phyloP scores from a whole-genome alignment of 2,329 filamentous ascomycete species.

The Curvularia spicifera region DNA sequence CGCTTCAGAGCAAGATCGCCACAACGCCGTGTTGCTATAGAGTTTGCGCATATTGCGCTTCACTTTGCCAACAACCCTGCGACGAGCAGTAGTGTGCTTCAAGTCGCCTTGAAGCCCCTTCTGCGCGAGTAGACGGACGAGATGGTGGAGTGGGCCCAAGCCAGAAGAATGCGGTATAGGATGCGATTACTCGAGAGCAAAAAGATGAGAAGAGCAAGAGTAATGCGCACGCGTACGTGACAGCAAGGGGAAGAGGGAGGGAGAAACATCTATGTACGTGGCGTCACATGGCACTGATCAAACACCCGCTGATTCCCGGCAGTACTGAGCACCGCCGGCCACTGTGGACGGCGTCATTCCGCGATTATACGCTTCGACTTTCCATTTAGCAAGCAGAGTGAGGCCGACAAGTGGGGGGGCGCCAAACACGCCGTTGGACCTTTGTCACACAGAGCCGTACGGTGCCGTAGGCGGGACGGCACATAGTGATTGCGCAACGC shows the following conservation, averaged over 20 bases:
- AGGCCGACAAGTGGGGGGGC: conserved; percentile 1
- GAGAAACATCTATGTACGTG: background rate
- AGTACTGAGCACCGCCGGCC: background rate
- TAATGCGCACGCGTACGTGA: background rate
- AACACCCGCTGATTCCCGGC: background rate
- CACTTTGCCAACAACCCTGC: background rate
- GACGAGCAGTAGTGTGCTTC: background rate
- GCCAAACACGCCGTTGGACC: conserved; percentile 13
- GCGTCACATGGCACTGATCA: conserved; percentile 2
- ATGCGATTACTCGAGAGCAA: background rate
- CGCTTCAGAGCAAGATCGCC: conserved; percentile 10
- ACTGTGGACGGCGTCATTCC: background rate
- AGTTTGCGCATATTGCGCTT: conserved; percentile 1
- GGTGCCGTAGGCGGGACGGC: conserved; percentile 14
- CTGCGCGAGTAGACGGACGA: background rate
- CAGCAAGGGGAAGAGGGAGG: background rate
- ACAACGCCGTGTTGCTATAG: conserved; percentile 7
- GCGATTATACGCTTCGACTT: background rate
- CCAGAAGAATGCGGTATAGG: background rate
- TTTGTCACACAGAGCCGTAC: conserved; percentile 18
- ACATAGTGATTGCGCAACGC: conserved; percentile 26
- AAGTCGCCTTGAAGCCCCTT: background rate
- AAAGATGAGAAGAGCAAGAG: background rate
- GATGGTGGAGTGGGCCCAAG: background rate
- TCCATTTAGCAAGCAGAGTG: conserved; percentile 1